Conservation (phyloP, 495 filamentous ascomycete species). For the Chaetomium cochliodes region DNA sequence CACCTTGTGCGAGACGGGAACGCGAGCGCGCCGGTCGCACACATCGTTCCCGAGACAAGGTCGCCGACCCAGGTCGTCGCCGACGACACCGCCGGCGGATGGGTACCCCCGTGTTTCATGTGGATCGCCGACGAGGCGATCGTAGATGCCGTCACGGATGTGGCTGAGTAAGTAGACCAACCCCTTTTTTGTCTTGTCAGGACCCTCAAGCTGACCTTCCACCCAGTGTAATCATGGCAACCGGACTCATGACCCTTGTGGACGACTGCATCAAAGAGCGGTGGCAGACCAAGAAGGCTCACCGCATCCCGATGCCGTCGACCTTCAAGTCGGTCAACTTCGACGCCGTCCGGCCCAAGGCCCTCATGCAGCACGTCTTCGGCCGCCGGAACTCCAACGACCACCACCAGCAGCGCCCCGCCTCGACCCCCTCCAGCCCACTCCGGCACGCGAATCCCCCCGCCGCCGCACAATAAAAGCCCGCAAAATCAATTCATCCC, state of each 20-base stretch:
- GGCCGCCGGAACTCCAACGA: constrained; percentile 54
- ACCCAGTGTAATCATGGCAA: constrained; percentile 78
- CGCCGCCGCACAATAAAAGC: constrained; percentile 39
- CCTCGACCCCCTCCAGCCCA: constrained; percentile 39
- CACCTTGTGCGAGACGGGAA: constrained; percentile 69
- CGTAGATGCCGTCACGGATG: constrained; percentile 66
- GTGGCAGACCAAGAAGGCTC: constrained; percentile 66
- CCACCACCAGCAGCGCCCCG: constrained; percentile 39
- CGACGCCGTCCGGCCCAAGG: constrained; percentile 66
- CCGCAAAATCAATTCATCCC: not conserved
- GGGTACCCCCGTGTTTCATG: constrained; percentile 88
- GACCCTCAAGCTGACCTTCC: constrained; percentile 27
- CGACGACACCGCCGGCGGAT: constrained; percentile 78
- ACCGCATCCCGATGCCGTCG: constrained; percentile 57
- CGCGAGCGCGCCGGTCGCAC: constrained; percentile 64
- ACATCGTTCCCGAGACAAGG: constrained; percentile 79
- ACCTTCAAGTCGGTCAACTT: constrained; percentile 60
- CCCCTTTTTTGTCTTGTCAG: not conserved
- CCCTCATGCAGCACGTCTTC: constrained; percentile 78
- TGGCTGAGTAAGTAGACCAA: constrained; percentile 79
- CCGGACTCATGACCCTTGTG: constrained; percentile 83
- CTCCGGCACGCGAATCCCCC: constrained; percentile 42
- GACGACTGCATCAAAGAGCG: constrained; percentile 87
- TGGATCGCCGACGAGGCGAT: constrained; percentile 75
- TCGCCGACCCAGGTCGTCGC: constrained; percentile 66